phyloP scores from a whole-genome alignment of 352 stramenopile species.

The Albugo candida region DNA sequence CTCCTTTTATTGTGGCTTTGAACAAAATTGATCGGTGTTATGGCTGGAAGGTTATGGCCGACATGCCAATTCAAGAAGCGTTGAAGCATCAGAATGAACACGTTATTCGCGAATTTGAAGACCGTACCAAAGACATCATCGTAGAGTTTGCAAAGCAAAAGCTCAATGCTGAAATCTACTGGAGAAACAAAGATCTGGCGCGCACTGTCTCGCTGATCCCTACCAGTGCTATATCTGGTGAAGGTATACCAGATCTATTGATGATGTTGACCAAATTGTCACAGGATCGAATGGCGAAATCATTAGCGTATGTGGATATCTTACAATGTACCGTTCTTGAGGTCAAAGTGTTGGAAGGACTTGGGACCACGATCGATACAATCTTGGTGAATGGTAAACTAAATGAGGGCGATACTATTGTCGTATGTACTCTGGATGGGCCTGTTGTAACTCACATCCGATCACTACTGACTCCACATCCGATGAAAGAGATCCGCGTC shows the following conservation, averaged over 20 bases:
- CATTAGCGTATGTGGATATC: conserved; percentile 74
- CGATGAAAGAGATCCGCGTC: conserved; percentile 94
- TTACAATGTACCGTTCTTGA: conserved; percentile 97
- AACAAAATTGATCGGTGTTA: conserved; percentile 99
- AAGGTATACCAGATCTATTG: conserved; percentile 96
- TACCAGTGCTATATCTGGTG: conserved; percentile 95
- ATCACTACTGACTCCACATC: conserved; percentile 95
- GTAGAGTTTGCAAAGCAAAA: conserved; percentile 92
- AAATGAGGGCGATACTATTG: conserved; percentile 89
- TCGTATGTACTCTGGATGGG: conserved; percentile 96
- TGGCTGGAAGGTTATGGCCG: conserved; percentile 91
- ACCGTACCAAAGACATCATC: conserved; percentile 84
- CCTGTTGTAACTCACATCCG: conserved; percentile 94
- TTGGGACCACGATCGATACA: conserved; percentile 98
- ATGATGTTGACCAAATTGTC: conserved; percentile 92
- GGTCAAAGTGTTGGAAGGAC: conserved; percentile 98
- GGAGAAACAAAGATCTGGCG: conserved; percentile 94
- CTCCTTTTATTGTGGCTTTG: conserved; percentile 96
- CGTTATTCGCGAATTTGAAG: conserved; percentile 92
- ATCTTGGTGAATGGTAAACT: conserved; percentile 96
- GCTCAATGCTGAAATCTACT: conserved; percentile 98
- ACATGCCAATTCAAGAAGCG: conserved; percentile 87
- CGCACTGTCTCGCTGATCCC: conserved; percentile 95
- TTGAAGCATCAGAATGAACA: conserved; percentile 82
- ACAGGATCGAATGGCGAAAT: conserved; percentile 86